Evolutionary conservation across 495 filamentous ascomycete genomes (phyloP), one percentile per base, ranked within the genome.

Genomic region (Hyaloscypha variabilis): DNA sequence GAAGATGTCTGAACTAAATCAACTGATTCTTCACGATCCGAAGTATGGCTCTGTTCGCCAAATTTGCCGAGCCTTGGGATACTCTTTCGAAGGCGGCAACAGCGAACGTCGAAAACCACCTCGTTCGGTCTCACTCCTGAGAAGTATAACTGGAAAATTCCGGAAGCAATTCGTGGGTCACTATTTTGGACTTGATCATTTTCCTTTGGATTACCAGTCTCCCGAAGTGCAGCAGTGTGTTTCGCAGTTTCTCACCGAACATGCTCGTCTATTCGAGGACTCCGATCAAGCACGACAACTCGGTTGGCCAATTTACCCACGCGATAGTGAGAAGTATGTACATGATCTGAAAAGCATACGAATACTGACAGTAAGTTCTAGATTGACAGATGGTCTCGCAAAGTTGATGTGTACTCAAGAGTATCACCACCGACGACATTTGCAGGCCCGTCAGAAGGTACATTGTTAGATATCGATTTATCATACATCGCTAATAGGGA

Each of bases 381-480:
- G 54, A 30, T 30, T 57, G 19, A 30, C 34, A 8, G 24, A 57
- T 19, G 21, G 6, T 13, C 54, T 57, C 28, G 26, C 26, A 17
- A 57, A 57, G 19, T 57, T 57, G 25, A 57, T 57, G 13, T 57
- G 26, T 30, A 30, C 26, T 30, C 54, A 57, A 30, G 26, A 57
- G 13, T 31, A 31, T 17, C 6, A 6, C 26, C 14, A 23, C n/a
- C 26, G 19, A 57, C 26, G 54, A 17, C 30, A 57, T 30, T 19
- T 17, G 39, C 14, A 46, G 14, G 11, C 0, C 11, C 39, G 39
- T 10, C 11, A 17, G 19, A 57, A 57, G 54, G 54, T 57, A n/a
- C n/a, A 30, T 23, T 28, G 17, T 10, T 0, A 17, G 5, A 36
- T 21, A 11, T 14, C 23, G 25, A 24, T 11, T 34, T 46, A 46